Evolutionary conservation across 2,329 filamentous ascomycete genomes (phyloP).

Genomic region (Penicillium sp.): DNA sequence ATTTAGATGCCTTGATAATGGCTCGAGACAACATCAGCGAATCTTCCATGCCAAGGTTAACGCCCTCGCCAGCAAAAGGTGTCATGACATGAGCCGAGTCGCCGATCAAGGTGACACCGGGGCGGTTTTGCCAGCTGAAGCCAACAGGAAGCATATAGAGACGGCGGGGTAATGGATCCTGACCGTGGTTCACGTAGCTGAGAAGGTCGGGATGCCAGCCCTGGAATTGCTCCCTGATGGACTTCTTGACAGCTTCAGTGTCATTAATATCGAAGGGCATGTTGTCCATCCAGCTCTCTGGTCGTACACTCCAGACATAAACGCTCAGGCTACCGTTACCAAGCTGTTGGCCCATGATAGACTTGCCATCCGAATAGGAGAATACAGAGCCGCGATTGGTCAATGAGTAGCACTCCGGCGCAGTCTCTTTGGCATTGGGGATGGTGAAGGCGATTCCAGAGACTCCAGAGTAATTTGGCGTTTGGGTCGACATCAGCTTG

Average conservation of each 20-base stretch:
- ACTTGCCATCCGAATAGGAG: conserved; percentile 20
- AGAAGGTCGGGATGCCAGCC: conserved; percentile 12
- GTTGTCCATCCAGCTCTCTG: conserved; percentile 11
- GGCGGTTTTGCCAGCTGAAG: conserved; percentile 21
- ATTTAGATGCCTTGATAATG: not conserved
- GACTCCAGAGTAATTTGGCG: conserved; percentile 23
- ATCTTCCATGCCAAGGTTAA: conserved; percentile 19
- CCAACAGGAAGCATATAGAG: conserved; percentile 27
- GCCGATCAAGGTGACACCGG: conserved; percentile 26
- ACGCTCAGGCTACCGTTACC: conserved; percentile 17
- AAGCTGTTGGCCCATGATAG: conserved; percentile 26
- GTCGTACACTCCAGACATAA: conserved; percentile 1
- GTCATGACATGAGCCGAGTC: conserved; percentile 31
- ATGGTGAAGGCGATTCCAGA: conserved; percentile 16
- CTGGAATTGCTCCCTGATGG: conserved; percentile 1
- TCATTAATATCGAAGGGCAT: not conserved
- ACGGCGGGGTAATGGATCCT: conserved; percentile 7
- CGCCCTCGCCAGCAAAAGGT: conserved; percentile 27
- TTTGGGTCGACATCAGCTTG: conserved; percentile 21
- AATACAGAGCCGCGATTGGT: conserved; percentile 23
- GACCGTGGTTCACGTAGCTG: conserved; percentile 13
- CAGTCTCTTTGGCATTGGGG: conserved; percentile 22
- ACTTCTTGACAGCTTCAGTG: not conserved
- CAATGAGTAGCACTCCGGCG: conserved; percentile 7
- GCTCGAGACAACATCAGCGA: conserved; percentile 5